Base-by-base conservation (phyloP, 352 stramenopile genomes). In the Thalassiosira sp. region DNA sequence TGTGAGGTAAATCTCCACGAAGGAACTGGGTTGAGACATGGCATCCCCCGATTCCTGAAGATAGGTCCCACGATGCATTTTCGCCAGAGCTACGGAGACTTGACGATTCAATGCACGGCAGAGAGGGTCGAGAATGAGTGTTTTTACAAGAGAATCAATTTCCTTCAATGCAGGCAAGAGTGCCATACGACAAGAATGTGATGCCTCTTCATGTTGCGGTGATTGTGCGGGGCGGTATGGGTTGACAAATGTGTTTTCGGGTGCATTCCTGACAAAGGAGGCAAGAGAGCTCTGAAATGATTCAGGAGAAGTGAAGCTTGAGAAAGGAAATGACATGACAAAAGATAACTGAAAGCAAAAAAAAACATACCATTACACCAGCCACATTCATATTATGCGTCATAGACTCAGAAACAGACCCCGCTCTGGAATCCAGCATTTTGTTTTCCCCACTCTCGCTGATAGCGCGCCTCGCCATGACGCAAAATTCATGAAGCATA, bases 171-270 rank as follows among this genome's bases (percentile, higher is more conserved):
- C 84, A 42, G 85, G 82, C 25, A 84, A 15, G 5, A 93, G 72
- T 0, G 82, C 84, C 22, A 79, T 58, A 24, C 82, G 59, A 22
- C 84, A 90, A 10, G 89, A 70, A 51, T 75, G 82, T 2, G 87
- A 81, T 65, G 85, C 82, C 72, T 91, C 87, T 61, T 93, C 87
- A 18, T 90, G 77, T 48, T 89, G 84, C 3, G 73, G 18, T n/a
- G 83, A 89, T 33, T 85, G 77, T 20, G 87, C 74, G 22, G 87
- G 87, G 20, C 81, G 72, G 51, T 91, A 93, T 3, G 87, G 87
- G 24, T 78, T 81, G 18, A 92, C 24, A 42, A 91, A 92, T 16
- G 82, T 84, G 45, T 91, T 91, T 43, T 92, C 77, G 0, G 84
- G 84, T 35, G 82, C 80, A 52, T 77, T 77, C 58, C 57, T 73